phyloP scores from a whole-genome alignment of 306 rosid genomes.

The Casuarina cunninghamiana region DNA sequence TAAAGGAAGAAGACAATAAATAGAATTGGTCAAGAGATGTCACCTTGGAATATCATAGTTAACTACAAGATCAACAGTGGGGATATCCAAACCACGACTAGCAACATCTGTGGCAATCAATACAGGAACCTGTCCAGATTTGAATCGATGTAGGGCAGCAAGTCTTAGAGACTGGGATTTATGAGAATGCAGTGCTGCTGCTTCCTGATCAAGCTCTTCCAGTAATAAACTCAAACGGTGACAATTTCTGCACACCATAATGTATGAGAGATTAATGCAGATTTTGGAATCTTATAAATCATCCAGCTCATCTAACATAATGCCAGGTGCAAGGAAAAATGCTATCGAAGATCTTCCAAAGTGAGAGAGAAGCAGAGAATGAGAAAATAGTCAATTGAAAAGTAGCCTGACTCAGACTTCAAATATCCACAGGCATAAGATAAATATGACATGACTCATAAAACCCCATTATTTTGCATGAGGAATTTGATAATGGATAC shows the following conservation, averaged over 20 bases:
- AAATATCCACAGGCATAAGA: neutral
- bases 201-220: conserved; percentile 76
- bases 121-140: conserved; percentile 76
- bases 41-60: conserved; percentile 91
- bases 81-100: conserved; percentile 91
- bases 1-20: conserved; percentile 11
- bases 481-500: neutral
- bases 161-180: conserved; percentile 82
- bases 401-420: neutral
- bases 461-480: neutral
- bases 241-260: conserved; percentile 62
- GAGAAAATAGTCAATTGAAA: neutral
- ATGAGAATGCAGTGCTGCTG: conserved; percentile 71
- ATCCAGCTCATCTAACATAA: neutral
- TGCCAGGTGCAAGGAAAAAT: neutral
- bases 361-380: neutral
- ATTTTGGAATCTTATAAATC: neutral
- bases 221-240: conserved; percentile 71
- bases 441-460: neutral
- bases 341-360: neutral
- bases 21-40: conserved; percentile 17
- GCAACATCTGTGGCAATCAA: conserved; percentile 95
- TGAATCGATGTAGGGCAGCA: conserved; percentile 71
- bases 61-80: conserved; percentile 86
- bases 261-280: neutral